Conservation (phyloP, 257 asterid genomes). For the Przewalskia tangutica region DNA sequence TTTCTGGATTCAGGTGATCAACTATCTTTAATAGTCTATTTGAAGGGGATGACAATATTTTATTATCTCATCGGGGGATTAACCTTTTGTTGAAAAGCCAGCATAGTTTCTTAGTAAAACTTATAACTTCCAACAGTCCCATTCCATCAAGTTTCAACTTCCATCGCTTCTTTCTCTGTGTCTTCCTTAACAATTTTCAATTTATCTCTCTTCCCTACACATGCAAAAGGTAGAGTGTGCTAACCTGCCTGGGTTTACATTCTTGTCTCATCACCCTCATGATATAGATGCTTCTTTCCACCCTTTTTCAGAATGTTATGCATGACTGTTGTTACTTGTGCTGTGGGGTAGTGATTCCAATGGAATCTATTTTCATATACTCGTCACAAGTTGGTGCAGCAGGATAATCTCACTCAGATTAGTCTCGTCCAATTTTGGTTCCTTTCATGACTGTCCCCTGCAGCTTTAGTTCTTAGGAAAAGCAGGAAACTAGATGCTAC, state of each 20-base stretch:
- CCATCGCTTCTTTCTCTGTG: not conserved
- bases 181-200: not conserved
- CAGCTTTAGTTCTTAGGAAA: constrained; percentile 37
- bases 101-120: not conserved
- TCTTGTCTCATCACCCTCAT: not conserved
- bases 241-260: not conserved
- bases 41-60: not conserved
- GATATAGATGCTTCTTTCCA: not conserved
- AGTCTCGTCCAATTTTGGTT: constrained; percentile 10
- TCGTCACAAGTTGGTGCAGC: not conserved
- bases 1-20: not conserved
- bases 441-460: constrained; percentile 28
- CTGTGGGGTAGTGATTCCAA: not conserved
- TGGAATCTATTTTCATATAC: not conserved
- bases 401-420: not conserved
- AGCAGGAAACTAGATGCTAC: constrained; percentile 36
- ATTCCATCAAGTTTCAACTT: not conserved
- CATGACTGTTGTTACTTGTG: not conserved
- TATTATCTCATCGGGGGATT: not conserved
- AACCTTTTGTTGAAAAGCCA: not conserved
- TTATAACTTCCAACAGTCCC: not conserved
- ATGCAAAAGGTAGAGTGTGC: not conserved
- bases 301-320: not conserved
- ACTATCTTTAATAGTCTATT: not conserved
- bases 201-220: not conserved